Evolutionary conservation across 1,284 basidiomycete genomes (phyloP).

Genomic region (Naganishia cerealis): DNA sequence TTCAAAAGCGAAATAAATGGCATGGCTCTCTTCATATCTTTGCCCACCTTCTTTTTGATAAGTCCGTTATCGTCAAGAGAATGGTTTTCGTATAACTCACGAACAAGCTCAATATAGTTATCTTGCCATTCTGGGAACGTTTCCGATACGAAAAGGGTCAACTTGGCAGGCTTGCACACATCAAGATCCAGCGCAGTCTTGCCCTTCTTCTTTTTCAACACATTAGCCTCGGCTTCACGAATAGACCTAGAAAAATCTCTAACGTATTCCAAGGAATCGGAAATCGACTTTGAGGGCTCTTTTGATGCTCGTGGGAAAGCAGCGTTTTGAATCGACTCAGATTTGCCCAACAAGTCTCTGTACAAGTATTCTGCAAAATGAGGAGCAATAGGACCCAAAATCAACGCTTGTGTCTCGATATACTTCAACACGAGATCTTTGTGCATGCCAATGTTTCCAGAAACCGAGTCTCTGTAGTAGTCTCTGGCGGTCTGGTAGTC

Average conservation of each 20-base stretch:
- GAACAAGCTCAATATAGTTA: constrained; percentile 71
- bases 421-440: constrained; percentile 70
- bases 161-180: constrained; percentile 77
- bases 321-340: constrained; percentile 78
- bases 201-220: constrained; percentile 65
- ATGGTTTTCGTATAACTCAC: constrained; percentile 71
- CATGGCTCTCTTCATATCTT: too few species aligned
- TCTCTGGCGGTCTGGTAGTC: constrained; percentile 89
- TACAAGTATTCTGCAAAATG: constrained; percentile 95
- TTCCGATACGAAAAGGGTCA: constrained; percentile 84
- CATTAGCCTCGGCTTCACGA: too few species aligned
- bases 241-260: constrained; percentile 71
- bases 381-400: constrained; percentile 85
- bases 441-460: constrained; percentile 81
- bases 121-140: constrained; percentile 94
- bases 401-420: constrained; percentile 75
- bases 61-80: too few species aligned
- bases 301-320: constrained; percentile 64
- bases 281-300: constrained; percentile 36
- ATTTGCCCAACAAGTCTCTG: constrained; percentile 70
- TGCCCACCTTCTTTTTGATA: too few species aligned
- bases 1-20: too few species aligned
- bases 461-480: constrained; percentile 91
- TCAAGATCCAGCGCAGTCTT: constrained; percentile 62
- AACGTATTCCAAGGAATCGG: constrained; percentile 58